A percentile compares a stretch with the other conserved stretches of the same genome.
Evolutionary conservation across 257 asterid species (phyloP).

Genomic region (Voacanga thouarsii): DNA sequence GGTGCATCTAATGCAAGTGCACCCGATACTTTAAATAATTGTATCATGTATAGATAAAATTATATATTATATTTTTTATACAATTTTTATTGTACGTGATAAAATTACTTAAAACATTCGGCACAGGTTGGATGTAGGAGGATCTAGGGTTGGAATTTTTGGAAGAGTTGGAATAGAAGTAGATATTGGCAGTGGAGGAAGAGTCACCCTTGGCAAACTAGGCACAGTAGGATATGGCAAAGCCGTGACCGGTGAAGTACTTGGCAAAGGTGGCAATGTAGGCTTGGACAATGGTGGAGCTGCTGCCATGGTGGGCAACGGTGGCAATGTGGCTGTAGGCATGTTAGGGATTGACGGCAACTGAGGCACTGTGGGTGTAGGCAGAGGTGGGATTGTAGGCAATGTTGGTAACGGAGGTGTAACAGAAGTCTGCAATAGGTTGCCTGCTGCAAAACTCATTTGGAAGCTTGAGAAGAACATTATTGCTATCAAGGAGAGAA

Average conservation of each 20-base stretch:
- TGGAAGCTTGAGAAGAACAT: conserved; percentile 15
- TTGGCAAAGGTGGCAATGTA: conserved; percentile 1
- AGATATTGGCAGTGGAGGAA: conserved; percentile 11
- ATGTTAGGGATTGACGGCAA: not conserved
- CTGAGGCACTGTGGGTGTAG: not conserved
- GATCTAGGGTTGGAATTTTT: conserved; percentile 4
- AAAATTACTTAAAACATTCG: not conserved
- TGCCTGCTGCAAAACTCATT: conserved; percentile 8
- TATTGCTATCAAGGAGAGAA: conserved; percentile 2
- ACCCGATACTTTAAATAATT: no score
- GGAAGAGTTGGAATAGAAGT: not conserved
- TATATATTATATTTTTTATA: no score
- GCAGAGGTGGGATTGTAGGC: conserved; percentile 17
- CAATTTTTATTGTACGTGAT: no score
- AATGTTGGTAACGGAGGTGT: conserved; percentile 2
- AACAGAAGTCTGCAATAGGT: conserved; percentile 11
- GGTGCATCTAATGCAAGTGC: no score
- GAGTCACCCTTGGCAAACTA: not conserved
- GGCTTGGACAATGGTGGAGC: conserved; percentile 1
- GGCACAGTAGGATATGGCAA: conserved; percentile 5
- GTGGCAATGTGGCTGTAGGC: not conserved
- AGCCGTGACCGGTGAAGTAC: not conserved
- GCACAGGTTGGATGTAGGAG: conserved; percentile 7
- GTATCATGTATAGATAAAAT: no score
- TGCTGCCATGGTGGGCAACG: not conserved